Evolutionary conservation across 2,329 filamentous ascomycete species (phyloP), one percentile per base, ranked within the genome.

Genomic region (Phyllosticta paracitricarpa): DNA sequence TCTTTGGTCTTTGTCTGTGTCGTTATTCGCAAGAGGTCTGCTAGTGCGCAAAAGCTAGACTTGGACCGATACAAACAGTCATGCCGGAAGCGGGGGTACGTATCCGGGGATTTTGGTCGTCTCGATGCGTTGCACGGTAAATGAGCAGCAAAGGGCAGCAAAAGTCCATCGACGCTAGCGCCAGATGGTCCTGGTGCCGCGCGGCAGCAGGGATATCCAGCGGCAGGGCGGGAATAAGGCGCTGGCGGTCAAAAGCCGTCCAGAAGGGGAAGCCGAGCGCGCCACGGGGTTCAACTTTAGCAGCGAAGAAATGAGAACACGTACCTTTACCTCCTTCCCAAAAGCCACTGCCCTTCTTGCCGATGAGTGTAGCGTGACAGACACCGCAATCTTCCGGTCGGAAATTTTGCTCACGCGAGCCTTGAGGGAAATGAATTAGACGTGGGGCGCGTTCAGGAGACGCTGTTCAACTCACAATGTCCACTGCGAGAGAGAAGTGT

Each of bases 351-450:
- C 78, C 77, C 2, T 83, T 83, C 69, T 84, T 86, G 65, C 88
- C 85, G 58, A 91, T 81, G 12, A 94, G 81, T 57, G 81, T 82
- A 35, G 85, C 78, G 56, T 86, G 87, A 69, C 90, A 95, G 68
- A 89, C 84, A 1, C 78, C 81, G 72, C 90, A 95, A 63, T 87
- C 85, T 69, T 92, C 88, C 1, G 88, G 85, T 24, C 85, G 79
- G 73, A 90, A 95, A 65, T 85, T 85, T 75, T 93, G 89, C 77
- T 95, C 90, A 58, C 90, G 79, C 65, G 87, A 90, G 73, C 89
- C 71, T 71, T 12, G 19, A 56, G 7, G 4, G 12, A 33, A 48
- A 12, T 3, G 10, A 22, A 17, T 40, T 40, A 57, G 24, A 57
- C 26, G 30, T 25, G 25, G 58, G 51, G 51, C 22, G 58, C n/a